phyloP scores from a whole-genome alignment of 257 asterid genomes.

The Schizonepeta tenuifolia region DNA sequence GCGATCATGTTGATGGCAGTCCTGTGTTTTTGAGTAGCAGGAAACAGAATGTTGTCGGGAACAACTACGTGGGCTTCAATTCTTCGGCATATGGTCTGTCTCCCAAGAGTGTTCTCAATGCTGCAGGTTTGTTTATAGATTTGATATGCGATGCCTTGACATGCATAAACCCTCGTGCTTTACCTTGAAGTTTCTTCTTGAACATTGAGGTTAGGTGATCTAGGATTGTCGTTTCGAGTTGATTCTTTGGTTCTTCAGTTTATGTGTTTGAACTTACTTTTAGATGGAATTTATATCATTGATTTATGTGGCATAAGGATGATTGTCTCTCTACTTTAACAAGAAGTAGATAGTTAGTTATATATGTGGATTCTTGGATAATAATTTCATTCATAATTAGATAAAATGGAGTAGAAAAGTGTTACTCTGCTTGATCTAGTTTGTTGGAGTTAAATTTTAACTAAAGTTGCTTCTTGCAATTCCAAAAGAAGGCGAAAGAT shows the following conservation, averaged over 20 bases:
- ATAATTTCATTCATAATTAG: too few species aligned
- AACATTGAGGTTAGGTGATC: not conserved
- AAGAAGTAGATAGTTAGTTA: too few species aligned
- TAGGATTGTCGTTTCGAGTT: not conserved
- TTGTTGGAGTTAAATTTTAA: not conserved
- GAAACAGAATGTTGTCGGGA: constrained; percentile 28
- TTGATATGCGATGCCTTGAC: not conserved
- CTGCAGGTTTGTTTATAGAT: constrained; percentile 41
- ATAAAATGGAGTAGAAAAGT: not conserved
- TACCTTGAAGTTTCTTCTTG: not conserved
- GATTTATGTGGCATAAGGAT: not conserved
- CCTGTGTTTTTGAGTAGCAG: constrained; percentile 22
- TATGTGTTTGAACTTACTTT: not conserved
- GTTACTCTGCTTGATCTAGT: not conserved
- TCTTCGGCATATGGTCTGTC: constrained; percentile 44
- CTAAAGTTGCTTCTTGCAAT: not conserved
- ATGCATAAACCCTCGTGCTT: not conserved
- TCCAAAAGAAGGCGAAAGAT: too few species aligned
- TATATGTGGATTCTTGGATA: too few species aligned
- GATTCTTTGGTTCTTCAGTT: not conserved
- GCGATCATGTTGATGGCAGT: constrained; percentile 23
- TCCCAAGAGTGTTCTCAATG: constrained; percentile 53
- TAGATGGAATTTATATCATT: not conserved
- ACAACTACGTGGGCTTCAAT: constrained; percentile 25
- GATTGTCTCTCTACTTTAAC: too few species aligned